Percentiles rank a stretch among this genome's conserved stretches.
These are phyloP conservation scores for Didymella exigua DNA, from an alignment of 2,329 filamentous ascomycete genomes.

Conservation along the genomic window DNA sequence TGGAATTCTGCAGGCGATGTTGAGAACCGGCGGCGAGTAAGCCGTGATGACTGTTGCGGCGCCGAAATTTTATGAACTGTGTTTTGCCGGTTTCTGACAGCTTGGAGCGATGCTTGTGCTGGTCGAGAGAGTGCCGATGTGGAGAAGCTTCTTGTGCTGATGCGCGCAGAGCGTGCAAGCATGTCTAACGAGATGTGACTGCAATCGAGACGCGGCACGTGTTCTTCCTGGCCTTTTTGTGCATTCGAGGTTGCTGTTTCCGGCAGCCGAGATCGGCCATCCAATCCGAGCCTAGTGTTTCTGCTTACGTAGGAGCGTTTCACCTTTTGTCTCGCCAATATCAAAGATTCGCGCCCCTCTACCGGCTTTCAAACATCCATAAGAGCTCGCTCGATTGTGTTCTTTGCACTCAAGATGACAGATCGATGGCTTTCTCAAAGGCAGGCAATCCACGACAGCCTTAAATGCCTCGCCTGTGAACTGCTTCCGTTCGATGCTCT, in stretches of 20 bases:
- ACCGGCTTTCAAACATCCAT: too few relatives aligned
- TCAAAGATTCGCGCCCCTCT: background rate
- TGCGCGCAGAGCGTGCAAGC: constrained; percentile 25
- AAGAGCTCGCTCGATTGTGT: too few relatives aligned
- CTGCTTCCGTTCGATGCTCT: background rate
- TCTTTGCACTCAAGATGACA: background rate
- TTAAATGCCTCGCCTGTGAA: background rate
- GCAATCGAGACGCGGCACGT: constrained; percentile 19
- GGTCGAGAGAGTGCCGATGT: constrained; percentile 27
- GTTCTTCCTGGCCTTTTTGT: constrained; percentile 13
- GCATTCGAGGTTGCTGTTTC: constrained; percentile 17
- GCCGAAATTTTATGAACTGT: constrained; percentile 37
- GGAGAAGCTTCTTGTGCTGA: constrained; percentile 23
- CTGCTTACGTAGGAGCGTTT: constrained; percentile 15
- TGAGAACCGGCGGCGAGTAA: constrained; percentile 24
- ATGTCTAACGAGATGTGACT: constrained; percentile 21
- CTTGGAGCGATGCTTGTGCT: constrained; percentile 24
- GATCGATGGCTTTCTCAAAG: background rate
- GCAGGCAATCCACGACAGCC: background rate
- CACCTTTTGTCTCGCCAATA: background rate
- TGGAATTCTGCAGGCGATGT: constrained; percentile 25
- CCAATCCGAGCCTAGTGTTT: constrained; percentile 23
- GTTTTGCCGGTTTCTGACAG: constrained; percentile 42
- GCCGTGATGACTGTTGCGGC: constrained; percentile 27
- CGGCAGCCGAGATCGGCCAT: constrained; percentile 28